Base-by-base conservation (phyloP, 129 eudicot species). In the Flaveria sonorensis region DNA sequence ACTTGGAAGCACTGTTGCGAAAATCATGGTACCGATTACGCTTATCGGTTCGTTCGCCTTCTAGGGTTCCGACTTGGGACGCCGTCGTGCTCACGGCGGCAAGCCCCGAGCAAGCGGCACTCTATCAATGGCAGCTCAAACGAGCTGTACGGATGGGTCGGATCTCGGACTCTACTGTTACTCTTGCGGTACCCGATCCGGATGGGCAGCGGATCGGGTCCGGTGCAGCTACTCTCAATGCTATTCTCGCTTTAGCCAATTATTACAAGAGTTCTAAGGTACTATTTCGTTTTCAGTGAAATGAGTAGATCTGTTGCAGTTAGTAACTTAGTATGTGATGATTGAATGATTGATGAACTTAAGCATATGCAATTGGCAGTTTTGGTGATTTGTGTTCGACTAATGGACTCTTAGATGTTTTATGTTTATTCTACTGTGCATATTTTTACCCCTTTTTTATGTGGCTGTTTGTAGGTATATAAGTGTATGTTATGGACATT, bases 151-250 rank as follows among this genome's bases (percentile, higher is more conserved):
- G 97, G 14, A 81, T 88, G 72, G 92, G 96, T 30, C 93, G 97
- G 74, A 86, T 95, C 50, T 88, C 99, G 2, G 65, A 76, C 1
- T 81, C 90, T 32, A 95, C 99, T 12, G 85, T 89, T 18, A 91
- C 96, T 32, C 94, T 95, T 4, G 93, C 97, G 10, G 99, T 95
- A 10, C 97, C 97, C 26, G 99, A 91, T 32, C 97, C 97, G 2
- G 68, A 86, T 0, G 99, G 96, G 12, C 86, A 81, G 12, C 94
- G 99, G 39, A 95, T 95, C 71, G 99, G 97, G 28, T 95, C 99
- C n/a, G 97, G 99, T 21, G 97, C 96, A 11, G 99, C 92, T 36
- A 91, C 97, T 56, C 92, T 91, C 32, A 85, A 88, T 79, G 95
- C 97, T 78, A 79, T 91, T 68, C 78, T 46, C 52, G 89, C 89